These are phyloP conservation scores for Pythium oligandrum DNA, from an alignment of 352 stramenopile species.

Conservation along the genomic window DNA sequence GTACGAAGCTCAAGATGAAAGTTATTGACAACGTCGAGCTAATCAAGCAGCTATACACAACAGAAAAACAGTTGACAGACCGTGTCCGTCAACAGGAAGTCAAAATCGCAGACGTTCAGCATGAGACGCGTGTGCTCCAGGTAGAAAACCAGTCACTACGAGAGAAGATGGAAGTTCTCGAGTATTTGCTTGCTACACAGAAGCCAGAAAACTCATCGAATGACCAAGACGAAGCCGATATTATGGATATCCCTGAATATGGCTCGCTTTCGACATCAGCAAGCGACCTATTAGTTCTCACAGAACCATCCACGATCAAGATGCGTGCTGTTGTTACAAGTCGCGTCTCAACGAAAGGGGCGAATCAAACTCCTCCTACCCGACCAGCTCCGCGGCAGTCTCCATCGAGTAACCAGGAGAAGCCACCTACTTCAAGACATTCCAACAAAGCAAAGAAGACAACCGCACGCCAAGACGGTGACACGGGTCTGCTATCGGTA, in stretches of 20 bases:
- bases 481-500: conserved; percentile 44
- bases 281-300: conserved; percentile 5
- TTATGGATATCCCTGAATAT: conserved; percentile 33
- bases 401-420: conserved; percentile 1
- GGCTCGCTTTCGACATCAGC: conserved; percentile 15
- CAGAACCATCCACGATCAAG: conserved; percentile 13
- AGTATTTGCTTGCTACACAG: conserved; percentile 33
- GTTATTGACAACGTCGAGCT: conserved; percentile 58
- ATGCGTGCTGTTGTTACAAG: conserved; percentile 7
- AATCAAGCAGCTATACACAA: conserved; percentile 50
- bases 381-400: background rate
- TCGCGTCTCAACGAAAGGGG: background rate
- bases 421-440: background rate
- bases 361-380: background rate
- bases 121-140: conserved; percentile 38
- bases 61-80: conserved; percentile 32
- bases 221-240: conserved; percentile 7
- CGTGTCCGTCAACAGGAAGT: conserved; percentile 16
- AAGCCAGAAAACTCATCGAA: conserved; percentile 2
- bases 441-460: conserved; percentile 6
- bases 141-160: conserved; percentile 53
- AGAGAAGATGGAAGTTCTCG: conserved; percentile 52
- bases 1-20: conserved; percentile 33
- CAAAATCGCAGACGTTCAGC: conserved; percentile 21
- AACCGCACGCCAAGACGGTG: conserved; percentile 10